These are phyloP conservation scores for Begonia peltatifolia DNA, from an alignment of 306 rosid species.

Conservation along the genomic window DNA sequence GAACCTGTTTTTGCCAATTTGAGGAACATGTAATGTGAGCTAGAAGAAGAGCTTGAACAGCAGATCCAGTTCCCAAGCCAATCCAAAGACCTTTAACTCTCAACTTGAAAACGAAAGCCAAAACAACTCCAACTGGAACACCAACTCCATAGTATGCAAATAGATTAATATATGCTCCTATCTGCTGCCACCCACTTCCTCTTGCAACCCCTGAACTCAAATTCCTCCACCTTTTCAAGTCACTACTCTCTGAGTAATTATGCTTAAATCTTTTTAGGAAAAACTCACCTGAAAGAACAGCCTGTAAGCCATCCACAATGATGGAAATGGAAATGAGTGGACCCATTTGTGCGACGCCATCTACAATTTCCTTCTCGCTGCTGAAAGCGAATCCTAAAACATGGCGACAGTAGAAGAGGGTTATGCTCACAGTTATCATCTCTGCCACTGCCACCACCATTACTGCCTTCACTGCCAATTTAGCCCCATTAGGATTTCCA, in stretches of 20 bases:
- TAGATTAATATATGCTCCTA: slow-evolving; percentile 36
- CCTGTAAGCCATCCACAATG: slow-evolving; percentile 24
- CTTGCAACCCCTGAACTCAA: slow-evolving; percentile 28
- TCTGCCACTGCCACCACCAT: slow-evolving; percentile 26
- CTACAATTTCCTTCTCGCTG: slow-evolving; percentile 32
- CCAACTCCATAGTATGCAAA: slow-evolving; percentile 41
- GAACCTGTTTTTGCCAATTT: slow-evolving; percentile 43
- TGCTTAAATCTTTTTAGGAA: too few species aligned
- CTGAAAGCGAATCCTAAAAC: slow-evolving; percentile 45
- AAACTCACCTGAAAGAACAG: slow-evolving; percentile 23
- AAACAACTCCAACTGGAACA: slow-evolving; percentile 23
- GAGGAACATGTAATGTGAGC: slow-evolving; percentile 20
- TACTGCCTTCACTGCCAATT: slow-evolving; percentile 19
- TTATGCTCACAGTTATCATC: slow-evolving; percentile 18
- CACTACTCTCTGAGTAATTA: too few species aligned
- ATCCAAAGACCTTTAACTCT: slow-evolving; percentile 48
- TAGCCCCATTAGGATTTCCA: slow-evolving; percentile 35
- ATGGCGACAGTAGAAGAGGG: slow-evolving; percentile 18
- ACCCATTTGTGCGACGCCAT: slow-evolving; percentile 26
- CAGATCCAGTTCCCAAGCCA: slow-evolving; percentile 22
- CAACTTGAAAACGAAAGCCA: slow-evolving; percentile 23
- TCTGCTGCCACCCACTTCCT: slow-evolving; percentile 40
- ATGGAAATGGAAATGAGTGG: slow-evolving; percentile 35
- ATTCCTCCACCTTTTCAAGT: background rate
- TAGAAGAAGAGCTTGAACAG: slow-evolving; percentile 20